Conservation (phyloP, 129 eudicot species). For the Flaveria ramosissima region DNA sequence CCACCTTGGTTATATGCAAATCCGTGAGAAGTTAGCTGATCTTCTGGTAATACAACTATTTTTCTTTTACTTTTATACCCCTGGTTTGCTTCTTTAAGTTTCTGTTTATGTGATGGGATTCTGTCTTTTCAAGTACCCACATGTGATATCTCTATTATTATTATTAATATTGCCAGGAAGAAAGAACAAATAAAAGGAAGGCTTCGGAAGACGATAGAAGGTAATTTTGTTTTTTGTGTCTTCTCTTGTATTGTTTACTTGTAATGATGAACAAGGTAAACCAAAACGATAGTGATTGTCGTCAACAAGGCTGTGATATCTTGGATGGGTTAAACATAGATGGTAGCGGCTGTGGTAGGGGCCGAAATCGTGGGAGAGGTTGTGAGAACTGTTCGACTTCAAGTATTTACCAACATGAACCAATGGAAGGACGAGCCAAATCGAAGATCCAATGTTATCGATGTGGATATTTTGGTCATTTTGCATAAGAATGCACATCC, state of each 20-base stretch:
- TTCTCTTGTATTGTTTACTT: background rate
- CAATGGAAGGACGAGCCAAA: too few species aligned
- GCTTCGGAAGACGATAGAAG: constrained; percentile 74
- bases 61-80: background rate
- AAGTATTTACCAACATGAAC: too few species aligned
- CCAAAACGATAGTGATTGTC: too few species aligned
- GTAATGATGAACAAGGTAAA: too few species aligned
- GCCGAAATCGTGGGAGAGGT: too few species aligned
- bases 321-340: too few species aligned
- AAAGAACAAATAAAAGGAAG: constrained; percentile 72
- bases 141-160: constrained; percentile 5
- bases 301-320: too few species aligned
- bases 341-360: too few species aligned
- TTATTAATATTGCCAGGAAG: constrained; percentile 63
- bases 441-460: too few species aligned
- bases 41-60: constrained; percentile 52
- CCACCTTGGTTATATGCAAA: constrained; percentile 95
- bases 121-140: background rate
- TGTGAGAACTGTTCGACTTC: too few species aligned
- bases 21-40: constrained; percentile 93
- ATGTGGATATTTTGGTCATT: too few species aligned
- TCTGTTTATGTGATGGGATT: constrained; percentile 1
- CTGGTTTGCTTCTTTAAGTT: background rate
- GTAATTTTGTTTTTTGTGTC: constrained; percentile 26
- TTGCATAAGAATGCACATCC: too few species aligned